A percentile compares a stretch with the other conserved stretches of the same genome.
These are phyloP conservation scores for Erodium texanum DNA, from an alignment of 441 rosid genomes.

Conservation along the genomic window DNA sequence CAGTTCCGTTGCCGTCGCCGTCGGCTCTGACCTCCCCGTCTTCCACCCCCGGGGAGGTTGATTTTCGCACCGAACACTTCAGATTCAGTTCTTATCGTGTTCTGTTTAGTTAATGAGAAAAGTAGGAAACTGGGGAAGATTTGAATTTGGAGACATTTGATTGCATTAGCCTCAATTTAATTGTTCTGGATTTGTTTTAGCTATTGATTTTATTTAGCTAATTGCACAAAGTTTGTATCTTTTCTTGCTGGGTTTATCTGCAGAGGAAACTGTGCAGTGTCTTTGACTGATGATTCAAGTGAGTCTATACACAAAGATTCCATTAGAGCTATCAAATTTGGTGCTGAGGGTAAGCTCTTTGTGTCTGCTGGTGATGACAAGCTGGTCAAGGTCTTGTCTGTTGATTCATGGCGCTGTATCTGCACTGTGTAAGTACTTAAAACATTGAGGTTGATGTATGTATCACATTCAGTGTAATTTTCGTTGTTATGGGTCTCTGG, in stretches of 20 bases:
- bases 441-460: background rate
- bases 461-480: background rate
- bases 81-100: background rate
- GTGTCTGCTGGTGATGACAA: constrained; percentile 87
- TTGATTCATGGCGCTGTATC: constrained; percentile 59
- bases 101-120: background rate
- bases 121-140: background rate
- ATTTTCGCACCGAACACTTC: background rate
- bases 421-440: constrained; percentile 38
- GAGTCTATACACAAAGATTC: constrained; percentile 52
- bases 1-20: constrained; percentile 55
- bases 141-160: background rate
- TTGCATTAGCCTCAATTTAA: background rate
- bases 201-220: background rate
- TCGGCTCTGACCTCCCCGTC: constrained; percentile 80
- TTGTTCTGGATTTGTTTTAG: background rate
- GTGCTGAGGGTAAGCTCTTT: constrained; percentile 56
- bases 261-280: constrained; percentile 44
- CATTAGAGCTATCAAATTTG: constrained; percentile 64
- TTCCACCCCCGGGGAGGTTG: constrained; percentile 52
- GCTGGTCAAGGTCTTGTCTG: constrained; percentile 72
- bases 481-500: no score
- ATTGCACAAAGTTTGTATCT: no score
- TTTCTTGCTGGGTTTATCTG: constrained; percentile 7
- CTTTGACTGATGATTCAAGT: constrained; percentile 53